A percentile compares a stretch with the other conserved stretches of the same genome.
These are phyloP conservation scores for Punctularia strigosozonata DNA, from an alignment of 768 basidiomycete species.

Conservation along the genomic window DNA sequence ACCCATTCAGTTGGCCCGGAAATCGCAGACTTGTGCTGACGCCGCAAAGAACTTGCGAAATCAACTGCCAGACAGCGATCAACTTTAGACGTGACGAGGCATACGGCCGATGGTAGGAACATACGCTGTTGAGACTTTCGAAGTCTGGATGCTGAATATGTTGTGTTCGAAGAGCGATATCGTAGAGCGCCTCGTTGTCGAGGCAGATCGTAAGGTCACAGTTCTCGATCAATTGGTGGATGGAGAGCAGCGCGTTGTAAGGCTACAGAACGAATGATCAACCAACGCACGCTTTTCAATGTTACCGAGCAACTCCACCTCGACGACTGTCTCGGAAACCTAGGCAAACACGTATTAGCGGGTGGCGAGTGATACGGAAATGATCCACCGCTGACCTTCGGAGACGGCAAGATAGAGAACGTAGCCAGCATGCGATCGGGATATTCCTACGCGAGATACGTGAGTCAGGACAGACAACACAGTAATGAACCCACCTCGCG, in stretches of 20 bases:
- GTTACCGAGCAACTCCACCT: constrained; percentile 24
- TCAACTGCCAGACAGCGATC: constrained; percentile 36
- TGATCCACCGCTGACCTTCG: constrained; percentile 26
- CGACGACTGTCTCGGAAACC: constrained; percentile 40
- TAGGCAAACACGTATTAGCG: constrained; percentile 10
- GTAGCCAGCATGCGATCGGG: constrained; percentile 38
- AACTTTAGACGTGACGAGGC: constrained; percentile 1
- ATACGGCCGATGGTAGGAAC: constrained; percentile 7
- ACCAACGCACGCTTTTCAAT: not conserved
- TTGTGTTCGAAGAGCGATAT: constrained; percentile 54
- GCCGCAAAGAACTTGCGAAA: constrained; percentile 89
- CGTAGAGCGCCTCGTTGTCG: constrained; percentile 84
- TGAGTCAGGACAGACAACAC: constrained; percentile 8
- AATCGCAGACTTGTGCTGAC: constrained; percentile 87
- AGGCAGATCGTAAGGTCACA: constrained; percentile 76
- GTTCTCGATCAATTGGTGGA: constrained; percentile 85
- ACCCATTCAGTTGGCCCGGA: constrained; percentile 92
- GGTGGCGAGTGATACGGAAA: not conserved
- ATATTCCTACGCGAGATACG: constrained; percentile 42
- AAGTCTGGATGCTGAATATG: constrained; percentile 58
- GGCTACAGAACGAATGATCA: constrained; percentile 27
- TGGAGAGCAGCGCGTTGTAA: constrained; percentile 75
- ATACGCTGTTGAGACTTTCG: constrained; percentile 56
- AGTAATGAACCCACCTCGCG: constrained; percentile 44
- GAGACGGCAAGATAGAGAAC: constrained; percentile 41